These are phyloP conservation scores for Sergeia podlipaevii DNA, from an alignment of 208 protist species.

Conservation along the genomic window DNA sequence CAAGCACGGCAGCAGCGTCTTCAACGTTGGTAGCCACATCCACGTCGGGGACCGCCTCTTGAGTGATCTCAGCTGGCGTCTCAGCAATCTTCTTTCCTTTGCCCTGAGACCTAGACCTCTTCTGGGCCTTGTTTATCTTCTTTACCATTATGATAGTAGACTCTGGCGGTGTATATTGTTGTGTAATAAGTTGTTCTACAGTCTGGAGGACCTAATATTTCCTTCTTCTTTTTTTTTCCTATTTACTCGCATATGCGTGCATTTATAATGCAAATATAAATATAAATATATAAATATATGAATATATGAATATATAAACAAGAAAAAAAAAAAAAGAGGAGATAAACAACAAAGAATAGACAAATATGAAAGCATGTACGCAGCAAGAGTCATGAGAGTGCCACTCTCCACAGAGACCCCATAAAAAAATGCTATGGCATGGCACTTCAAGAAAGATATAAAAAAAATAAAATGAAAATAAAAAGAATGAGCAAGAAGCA, in stretches of 20 bases:
- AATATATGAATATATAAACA: not conserved
- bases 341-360: conserved; percentile 7
- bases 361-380: not conserved
- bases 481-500: not conserved
- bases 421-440: not conserved
- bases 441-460: not conserved
- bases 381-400: not conserved
- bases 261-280: conserved; percentile 11
- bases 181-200: conserved; percentile 5
- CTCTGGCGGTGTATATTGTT: not conserved
- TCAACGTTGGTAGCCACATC: conserved; percentile 9
- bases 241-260: too few species aligned
- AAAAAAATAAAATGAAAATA: not conserved
- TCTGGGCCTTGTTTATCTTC: conserved; percentile 13
- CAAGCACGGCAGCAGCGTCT: conserved; percentile 9
- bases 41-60: not conserved
- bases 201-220: too few species aligned
- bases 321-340: conserved; percentile 5
- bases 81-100: not conserved
- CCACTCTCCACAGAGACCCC: not conserved
- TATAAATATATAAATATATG: conserved; percentile 11
- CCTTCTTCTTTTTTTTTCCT: too few species aligned
- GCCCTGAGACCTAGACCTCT: conserved; percentile 17
- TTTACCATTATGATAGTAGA: not conserved
- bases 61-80: not conserved